phyloP scores from a whole-genome alignment of 2,329 filamentous ascomycete species.

The Tricladium varicosporioides region DNA sequence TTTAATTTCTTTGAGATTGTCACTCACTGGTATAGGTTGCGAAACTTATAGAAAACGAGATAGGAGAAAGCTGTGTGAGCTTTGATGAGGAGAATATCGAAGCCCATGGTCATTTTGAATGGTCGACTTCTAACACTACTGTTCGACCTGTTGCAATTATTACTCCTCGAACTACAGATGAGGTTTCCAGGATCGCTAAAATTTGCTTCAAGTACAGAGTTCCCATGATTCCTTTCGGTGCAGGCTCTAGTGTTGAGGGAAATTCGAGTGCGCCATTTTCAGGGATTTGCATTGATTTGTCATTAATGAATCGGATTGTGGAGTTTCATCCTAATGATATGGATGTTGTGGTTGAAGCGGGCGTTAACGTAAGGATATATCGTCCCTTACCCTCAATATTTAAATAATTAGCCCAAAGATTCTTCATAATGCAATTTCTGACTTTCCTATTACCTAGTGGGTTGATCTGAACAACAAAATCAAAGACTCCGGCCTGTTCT shows the following conservation, averaged over 20 bases:
- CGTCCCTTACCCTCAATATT: no score
- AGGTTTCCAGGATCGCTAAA: conserved; percentile 60
- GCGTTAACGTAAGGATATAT: conserved; percentile 50
- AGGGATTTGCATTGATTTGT: conserved; percentile 85
- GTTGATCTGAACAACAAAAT: conserved; percentile 75
- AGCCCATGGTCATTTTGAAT: conserved; percentile 60
- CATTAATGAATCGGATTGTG: conserved; percentile 78
- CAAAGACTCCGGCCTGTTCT: conserved; percentile 74
- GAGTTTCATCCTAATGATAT: conserved; percentile 81
- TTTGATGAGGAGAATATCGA: conserved; percentile 3
- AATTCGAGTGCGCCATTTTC: conserved; percentile 85
- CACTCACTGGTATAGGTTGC: neutral
- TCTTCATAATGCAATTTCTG: no score
- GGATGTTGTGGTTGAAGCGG: conserved; percentile 88
- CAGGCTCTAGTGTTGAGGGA: conserved; percentile 81
- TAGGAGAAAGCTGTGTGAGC: neutral
- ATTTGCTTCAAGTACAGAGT: conserved; percentile 75
- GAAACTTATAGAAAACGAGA: neutral
- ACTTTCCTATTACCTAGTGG: conserved; percentile 47
- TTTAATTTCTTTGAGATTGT: no score
- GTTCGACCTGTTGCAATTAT: conserved; percentile 59
- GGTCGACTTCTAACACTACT: conserved; percentile 60
- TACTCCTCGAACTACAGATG: conserved; percentile 58
- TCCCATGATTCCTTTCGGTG: conserved; percentile 73
- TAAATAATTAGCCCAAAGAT: no score